Evolutionary conservation across 139 green algal genomes (phyloP).

Genomic region (Pycnococcus provasolii): DNA sequence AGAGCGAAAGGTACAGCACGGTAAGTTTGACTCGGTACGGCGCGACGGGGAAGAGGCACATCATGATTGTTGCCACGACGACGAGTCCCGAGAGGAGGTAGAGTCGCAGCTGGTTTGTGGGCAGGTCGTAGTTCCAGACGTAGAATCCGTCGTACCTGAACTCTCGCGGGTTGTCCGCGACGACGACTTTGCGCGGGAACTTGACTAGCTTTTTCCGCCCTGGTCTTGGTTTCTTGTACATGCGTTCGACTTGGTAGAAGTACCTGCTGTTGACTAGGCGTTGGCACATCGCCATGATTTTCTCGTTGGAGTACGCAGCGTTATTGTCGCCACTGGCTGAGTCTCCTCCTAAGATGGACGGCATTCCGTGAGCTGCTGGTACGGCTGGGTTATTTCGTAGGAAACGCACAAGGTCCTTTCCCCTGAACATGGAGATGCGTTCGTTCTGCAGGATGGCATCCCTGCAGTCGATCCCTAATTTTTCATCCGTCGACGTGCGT

Average conservation of each 20-base stretch:
- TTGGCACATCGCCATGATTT: no score
- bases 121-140: not conserved
- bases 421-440: no score
- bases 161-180: not conserved
- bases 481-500: no score
- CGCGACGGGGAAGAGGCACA: slow-evolving; percentile 2
- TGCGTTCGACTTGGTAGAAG: not conserved
- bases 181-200: not conserved
- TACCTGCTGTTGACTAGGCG: not conserved
- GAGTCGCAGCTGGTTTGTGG: not conserved
- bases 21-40: not conserved
- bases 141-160: not conserved
- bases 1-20: slow-evolving; percentile 8
- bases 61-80: not conserved
- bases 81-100: not conserved
- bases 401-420: no score
- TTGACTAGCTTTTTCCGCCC: slow-evolving; percentile 7
- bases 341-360: no score
- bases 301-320: no score
- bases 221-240: not conserved
- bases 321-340: no score
- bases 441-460: no score
- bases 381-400: no score
- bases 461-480: no score
- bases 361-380: no score